Base-by-base conservation (phyloP, 2,329 filamentous ascomycete species). In the Beauveria bassiana region DNA sequence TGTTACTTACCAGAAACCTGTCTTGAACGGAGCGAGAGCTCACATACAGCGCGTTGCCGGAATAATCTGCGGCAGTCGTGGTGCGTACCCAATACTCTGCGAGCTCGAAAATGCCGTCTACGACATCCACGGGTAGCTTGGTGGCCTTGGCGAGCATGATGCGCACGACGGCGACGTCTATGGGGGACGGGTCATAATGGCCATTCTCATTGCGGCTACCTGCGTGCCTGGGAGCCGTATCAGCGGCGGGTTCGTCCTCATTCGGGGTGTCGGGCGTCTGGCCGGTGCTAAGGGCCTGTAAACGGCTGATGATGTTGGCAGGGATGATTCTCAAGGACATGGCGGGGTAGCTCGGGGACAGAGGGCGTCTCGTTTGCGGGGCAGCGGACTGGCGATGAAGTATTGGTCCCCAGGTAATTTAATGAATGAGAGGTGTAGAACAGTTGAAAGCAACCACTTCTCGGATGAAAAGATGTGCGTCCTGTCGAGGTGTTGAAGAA, bases 61-160 rank as follows among this genome's bases (percentile, higher is more conserved):
- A 52, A 47, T 65, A 73, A 20, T 75, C 64, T 14, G 75, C 64
- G 31, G 69, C 68, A 24, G 71, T 75, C 56, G 66, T 70, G 2
- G 79, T 78, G 65, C 80, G 80, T 16, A 79, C 79, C 85, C 85
- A 88, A 70, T 87, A 87, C 70, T 86, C 84, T 60, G 84, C 85
- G 31, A 75, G 69, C 66, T 88, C 84, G 59, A 87, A 70, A 51
- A 88, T 78, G 51, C 71, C 69, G 66, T 86, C 79, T 43, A 85
- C 73, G 0, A 88, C 63, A 63, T 87, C 85, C 1, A 75, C 69
- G 0, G 85, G 85, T 1, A 87, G 71, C 2, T 69, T 69, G 7
- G 72, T 70, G 12, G 70, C 73, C 58, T 75, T 74, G 28, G 67
- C 68, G n/a, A 87, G 68, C 69, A 82, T 76, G 14, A 74, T 67